These are phyloP conservation scores for Gynandropsis gynandra DNA, from an alignment of 345 rosid species.

Conservation along the genomic window DNA sequence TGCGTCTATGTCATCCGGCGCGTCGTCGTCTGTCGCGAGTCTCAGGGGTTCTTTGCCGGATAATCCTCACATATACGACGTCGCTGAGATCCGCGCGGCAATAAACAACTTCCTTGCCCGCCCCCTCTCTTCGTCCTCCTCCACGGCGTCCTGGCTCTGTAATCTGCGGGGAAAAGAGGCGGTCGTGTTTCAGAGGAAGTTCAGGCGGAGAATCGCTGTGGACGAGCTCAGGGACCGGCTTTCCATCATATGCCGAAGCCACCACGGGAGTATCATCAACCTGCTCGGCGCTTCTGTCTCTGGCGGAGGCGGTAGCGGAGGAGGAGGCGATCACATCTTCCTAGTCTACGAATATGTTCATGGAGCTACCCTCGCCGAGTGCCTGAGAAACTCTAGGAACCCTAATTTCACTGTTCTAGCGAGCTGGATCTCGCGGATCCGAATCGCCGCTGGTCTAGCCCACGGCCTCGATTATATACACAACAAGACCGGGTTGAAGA, in stretches of 20 bases:
- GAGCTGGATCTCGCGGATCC: conserved; percentile 77
- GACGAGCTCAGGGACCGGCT: conserved; percentile 41
- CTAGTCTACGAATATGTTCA: conserved; percentile 59
- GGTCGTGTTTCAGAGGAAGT: conserved; percentile 65
- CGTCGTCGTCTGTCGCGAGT: conserved; percentile 38
- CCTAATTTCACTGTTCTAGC: conserved; percentile 65
- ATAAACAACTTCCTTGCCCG: conserved; percentile 82
- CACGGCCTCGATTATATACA: conserved; percentile 86
- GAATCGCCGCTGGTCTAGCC: conserved; percentile 74
- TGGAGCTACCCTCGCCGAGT: conserved; percentile 63
- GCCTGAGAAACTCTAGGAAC: conserved; percentile 52
- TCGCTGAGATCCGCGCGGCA: conserved; percentile 74
- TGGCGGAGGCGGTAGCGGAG: conserved; percentile 12
- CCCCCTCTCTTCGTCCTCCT: conserved; percentile 48
- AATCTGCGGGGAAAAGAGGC: conserved; percentile 50
- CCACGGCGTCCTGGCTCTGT: conserved; percentile 76
- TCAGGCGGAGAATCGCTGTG: conserved; percentile 41
- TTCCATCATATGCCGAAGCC: conserved; percentile 56
- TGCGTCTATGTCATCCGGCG: neutral
- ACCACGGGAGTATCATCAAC: conserved; percentile 56
- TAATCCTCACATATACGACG: conserved; percentile 63
- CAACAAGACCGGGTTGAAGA: conserved; percentile 57
- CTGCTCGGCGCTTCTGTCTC: conserved; percentile 69
- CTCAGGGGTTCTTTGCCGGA: conserved; percentile 62
- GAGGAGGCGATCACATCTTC: conserved; percentile 53